Percentiles rank a stretch among this genome's conserved stretches.
phyloP scores from a whole-genome alignment of 768 basidiomycete species.

The Hydnomerulius pinastri region DNA sequence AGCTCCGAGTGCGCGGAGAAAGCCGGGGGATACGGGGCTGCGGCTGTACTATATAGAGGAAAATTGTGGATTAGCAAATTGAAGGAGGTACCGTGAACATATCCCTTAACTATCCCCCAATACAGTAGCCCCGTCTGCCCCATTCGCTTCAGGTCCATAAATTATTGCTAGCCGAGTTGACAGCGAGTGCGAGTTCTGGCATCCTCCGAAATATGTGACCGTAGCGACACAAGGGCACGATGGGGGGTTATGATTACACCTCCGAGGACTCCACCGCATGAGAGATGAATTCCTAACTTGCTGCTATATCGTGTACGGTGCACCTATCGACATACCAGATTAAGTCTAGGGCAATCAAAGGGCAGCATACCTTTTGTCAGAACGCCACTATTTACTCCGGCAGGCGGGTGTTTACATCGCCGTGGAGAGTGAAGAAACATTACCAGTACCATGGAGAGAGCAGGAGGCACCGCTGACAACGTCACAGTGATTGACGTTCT shows the following conservation, averaged over 20 bases:
- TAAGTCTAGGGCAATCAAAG: not conserved
- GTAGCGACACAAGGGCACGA: not conserved
- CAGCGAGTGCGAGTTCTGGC: not conserved
- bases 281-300: not conserved
- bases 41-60: too few relatives aligned
- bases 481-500: conserved; percentile 17
- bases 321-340: not conserved
- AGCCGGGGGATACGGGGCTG: too few relatives aligned
- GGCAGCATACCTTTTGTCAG: not conserved
- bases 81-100: too few relatives aligned
- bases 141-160: conserved; percentile 6
- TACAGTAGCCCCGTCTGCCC: too few relatives aligned
- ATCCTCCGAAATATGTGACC: not conserved
- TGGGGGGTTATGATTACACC: too few relatives aligned
- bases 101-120: too few relatives aligned
- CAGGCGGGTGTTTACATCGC: conserved; percentile 8
- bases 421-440: conserved; percentile 18
- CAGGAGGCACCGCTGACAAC: conserved; percentile 4
- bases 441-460: conserved; percentile 30
- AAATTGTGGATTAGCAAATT: too few relatives aligned
- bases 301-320: not conserved
- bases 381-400: not conserved
- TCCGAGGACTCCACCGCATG: not conserved
- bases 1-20: conserved; percentile 1
- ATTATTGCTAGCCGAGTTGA: conserved; percentile 5